Conservation (phyloP, 1,139 yeast species). For the Hanseniaspora gamundiae region DNA sequence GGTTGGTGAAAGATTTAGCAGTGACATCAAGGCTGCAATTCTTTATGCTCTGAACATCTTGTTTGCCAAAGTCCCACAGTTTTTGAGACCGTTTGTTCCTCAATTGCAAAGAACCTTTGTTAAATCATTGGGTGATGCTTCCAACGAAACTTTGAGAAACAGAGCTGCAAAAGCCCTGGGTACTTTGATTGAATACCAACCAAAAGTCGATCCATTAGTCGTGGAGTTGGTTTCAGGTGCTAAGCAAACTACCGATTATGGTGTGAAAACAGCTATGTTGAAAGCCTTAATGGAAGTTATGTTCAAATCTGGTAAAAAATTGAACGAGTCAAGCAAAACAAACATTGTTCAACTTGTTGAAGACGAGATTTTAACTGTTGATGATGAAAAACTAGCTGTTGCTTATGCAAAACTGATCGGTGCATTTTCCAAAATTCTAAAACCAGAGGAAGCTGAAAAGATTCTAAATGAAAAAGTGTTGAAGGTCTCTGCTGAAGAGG, state of each 20-base stretch:
- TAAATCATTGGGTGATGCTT: slow-evolving; percentile 70
- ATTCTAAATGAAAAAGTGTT: slow-evolving; percentile 55
- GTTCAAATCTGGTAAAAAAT: slow-evolving; percentile 61
- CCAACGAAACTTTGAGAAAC: slow-evolving; percentile 58
- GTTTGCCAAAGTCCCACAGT: slow-evolving; percentile 75
- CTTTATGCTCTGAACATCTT: slow-evolving; percentile 70
- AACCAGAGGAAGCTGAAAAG: slow-evolving; percentile 49
- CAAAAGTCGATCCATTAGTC: slow-evolving; percentile 87
- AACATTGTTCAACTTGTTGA: slow-evolving; percentile 67
- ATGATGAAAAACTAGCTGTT: slow-evolving; percentile 34
- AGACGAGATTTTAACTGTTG: slow-evolving; percentile 47
- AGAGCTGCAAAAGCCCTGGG: slow-evolving; percentile 91
- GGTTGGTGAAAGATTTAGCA: slow-evolving; percentile 85
- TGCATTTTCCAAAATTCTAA: slow-evolving; percentile 56
- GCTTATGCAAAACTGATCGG: slow-evolving; percentile 75
- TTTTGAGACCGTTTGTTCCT: slow-evolving; percentile 90
- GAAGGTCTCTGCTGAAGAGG: slow-evolving; percentile 21
- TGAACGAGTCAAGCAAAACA: slow-evolving; percentile 63
- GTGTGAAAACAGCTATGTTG: slow-evolving; percentile 76
- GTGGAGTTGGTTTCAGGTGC: slow-evolving; percentile 74
- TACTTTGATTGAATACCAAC: slow-evolving; percentile 75
- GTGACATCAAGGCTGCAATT: slow-evolving; percentile 89
- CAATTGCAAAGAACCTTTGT: slow-evolving; percentile 96
- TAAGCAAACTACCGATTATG: slow-evolving; percentile 42
- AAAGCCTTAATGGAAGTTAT: slow-evolving; percentile 80